These are phyloP conservation scores for Metschnikowia amazonensis DNA, from an alignment of 805 yeast genomes.

Conservation along the genomic window DNA sequence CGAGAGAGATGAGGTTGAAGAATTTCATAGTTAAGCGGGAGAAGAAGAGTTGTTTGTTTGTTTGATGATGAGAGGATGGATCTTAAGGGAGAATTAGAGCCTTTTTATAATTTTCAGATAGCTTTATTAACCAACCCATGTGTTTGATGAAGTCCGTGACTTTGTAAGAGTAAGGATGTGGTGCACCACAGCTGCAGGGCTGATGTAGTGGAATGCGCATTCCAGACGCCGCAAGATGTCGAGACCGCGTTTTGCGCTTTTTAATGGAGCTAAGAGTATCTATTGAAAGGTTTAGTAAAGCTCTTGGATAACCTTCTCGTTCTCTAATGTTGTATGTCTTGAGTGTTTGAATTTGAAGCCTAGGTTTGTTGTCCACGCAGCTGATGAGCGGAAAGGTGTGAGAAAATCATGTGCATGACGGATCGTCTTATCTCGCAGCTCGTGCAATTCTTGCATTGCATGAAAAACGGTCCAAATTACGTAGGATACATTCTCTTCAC, in stretches of 20 bases:
- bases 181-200: background rate
- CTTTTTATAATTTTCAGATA: background rate
- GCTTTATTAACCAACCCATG: background rate
- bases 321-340: background rate
- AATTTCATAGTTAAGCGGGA: conserved; percentile 8
- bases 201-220: background rate
- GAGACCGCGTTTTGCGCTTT: background rate
- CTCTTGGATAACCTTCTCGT: background rate
- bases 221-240: background rate
- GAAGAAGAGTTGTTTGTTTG: background rate
- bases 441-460: conserved; percentile 1
- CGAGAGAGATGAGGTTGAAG: conserved; percentile 5
- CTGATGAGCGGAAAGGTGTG: background rate
- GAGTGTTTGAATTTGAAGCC: background rate
- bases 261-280: background rate
- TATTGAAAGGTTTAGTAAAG: background rate
- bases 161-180: background rate
- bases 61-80: background rate
- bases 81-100: background rate
- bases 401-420: background rate
- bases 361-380: background rate
- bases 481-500: background rate
- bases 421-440: background rate
- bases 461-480: background rate
- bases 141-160: background rate